Base-by-base conservation (phyloP, 2,329 filamentous ascomycete species). In the Chalara sp. region DNA sequence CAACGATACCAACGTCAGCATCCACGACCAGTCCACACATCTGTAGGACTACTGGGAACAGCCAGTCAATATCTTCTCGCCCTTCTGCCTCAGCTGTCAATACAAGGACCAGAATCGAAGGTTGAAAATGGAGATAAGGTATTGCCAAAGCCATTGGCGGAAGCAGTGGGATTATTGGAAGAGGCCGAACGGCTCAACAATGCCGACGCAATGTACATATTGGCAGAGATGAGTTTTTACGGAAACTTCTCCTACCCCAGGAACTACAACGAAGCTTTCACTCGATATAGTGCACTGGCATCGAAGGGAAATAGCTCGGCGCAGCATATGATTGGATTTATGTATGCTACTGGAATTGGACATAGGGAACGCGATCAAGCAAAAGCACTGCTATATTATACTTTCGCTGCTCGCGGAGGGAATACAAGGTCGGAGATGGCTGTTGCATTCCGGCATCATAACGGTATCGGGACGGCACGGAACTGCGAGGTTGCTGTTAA, bases 171-270 rank as follows among this genome's bases (percentile, higher is more conserved):
- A 51, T 70, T 84, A 33, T 68, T 87, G 53, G 74, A 80, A 59
- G 69, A 75, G 47, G 81, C 83, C 33, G 81, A 81, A 4, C 68
- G 74, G 6, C 61, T 73, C 42, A 60, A 67, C 42, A 76, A 89
- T 64, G 79, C 88, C 2, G 91, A 99, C 67, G 93, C 93, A 5
- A 80, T 97, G 44, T 96, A 86, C 64, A 75, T 95, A 12, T 77
- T 99, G 29, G 93, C 89, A 13, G 89, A 99, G 66, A 85, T 99
- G 78, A 96, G 95, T 72, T 97, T 97, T 69, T 90, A 93, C 63
- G 93, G 93, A 65, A 96, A 97, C 69, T 95, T 86, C 69, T 87
- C 88, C 28, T 80, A 96, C 63, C 91, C 92, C 1, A 79, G 85
- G 57, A 83, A 96, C 65, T 89, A 96, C 59, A 75, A 79, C 32